phyloP scores from a whole-genome alignment of 139 green algal genomes.

The Picochlorum sp. region DNA sequence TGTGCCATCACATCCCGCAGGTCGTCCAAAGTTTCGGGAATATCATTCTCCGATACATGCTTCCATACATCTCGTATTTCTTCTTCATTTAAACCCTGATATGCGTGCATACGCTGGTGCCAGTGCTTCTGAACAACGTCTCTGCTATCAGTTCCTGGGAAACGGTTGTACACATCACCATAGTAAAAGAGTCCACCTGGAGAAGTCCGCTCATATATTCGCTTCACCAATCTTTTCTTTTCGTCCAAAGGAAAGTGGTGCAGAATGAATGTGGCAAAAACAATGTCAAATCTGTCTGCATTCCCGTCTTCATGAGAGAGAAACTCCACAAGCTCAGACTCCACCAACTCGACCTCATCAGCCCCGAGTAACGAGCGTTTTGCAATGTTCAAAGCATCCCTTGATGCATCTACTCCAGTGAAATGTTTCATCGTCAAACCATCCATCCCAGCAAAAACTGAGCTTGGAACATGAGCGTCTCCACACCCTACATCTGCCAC shows the following conservation, averaged over 20 bases:
- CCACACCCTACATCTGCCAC: background rate
- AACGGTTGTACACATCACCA: slow-evolving; percentile 7
- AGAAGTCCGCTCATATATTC: background rate
- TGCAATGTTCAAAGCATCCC: slow-evolving; percentile 2
- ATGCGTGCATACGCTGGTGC: background rate
- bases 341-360: background rate
- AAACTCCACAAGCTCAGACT: background rate
- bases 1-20: slow-evolving; percentile 3
- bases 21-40: background rate
- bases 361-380: background rate
- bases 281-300: slow-evolving; percentile 2
- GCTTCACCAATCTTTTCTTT: background rate
- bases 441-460: background rate
- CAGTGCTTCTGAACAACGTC: background rate
- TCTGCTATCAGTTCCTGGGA: background rate
- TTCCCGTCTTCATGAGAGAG: background rate
- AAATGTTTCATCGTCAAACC: background rate
- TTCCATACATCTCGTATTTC: slow-evolving; percentile 8
- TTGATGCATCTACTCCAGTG: slow-evolving; percentile 4
- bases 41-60: slow-evolving; percentile 12
- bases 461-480: background rate
- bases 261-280: background rate
- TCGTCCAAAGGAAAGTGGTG: background rate
- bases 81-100: slow-evolving; percentile 9
- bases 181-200: slow-evolving; percentile 2